Conservation (phyloP, 164 flowering plant species). For the Platanus orientalis region DNA sequence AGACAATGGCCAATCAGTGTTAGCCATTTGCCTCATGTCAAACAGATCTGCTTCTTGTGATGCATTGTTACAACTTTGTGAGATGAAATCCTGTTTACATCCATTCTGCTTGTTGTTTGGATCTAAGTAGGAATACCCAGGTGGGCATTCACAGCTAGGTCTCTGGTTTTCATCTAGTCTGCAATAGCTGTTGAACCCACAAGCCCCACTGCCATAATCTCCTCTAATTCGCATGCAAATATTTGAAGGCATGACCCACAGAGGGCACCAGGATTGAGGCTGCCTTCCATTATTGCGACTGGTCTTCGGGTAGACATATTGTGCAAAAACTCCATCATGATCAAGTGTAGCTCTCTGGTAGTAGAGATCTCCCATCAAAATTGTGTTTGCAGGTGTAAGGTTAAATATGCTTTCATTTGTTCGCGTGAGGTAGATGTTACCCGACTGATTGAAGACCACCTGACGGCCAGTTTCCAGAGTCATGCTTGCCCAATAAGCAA, state of each 20-base stretch:
- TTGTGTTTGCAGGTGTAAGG: background rate
- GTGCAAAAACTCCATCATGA: slow-evolving; percentile 26
- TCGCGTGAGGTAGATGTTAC: background rate
- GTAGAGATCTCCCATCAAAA: background rate
- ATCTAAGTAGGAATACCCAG: background rate
- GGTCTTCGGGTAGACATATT: slow-evolving; percentile 16
- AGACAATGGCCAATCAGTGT: too few species aligned
- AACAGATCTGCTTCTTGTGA: too few species aligned
- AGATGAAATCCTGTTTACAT: slow-evolving; percentile 1
- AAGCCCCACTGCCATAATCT: background rate
- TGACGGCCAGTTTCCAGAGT: background rate
- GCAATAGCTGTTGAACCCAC: too few species aligned
- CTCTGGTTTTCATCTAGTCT: background rate
- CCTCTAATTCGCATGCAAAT: slow-evolving; percentile 1
- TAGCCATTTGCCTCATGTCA: too few species aligned
- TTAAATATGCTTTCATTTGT: background rate
- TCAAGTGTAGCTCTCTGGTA: slow-evolving; percentile 12
- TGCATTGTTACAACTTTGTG: background rate
- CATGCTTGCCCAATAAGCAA: background rate
- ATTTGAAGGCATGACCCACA: slow-evolving; percentile 7
- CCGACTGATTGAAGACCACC: slow-evolving; percentile 4
- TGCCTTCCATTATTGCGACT: background rate
- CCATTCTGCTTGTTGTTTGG: slow-evolving; percentile 1
- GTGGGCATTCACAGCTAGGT: background rate
- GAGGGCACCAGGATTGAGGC: slow-evolving; percentile 10